Evolutionary conservation across 2,329 filamentous ascomycete genomes (phyloP), one percentile per base, ranked within the genome.

Genomic region (Pseudocercospora fuligena): DNA sequence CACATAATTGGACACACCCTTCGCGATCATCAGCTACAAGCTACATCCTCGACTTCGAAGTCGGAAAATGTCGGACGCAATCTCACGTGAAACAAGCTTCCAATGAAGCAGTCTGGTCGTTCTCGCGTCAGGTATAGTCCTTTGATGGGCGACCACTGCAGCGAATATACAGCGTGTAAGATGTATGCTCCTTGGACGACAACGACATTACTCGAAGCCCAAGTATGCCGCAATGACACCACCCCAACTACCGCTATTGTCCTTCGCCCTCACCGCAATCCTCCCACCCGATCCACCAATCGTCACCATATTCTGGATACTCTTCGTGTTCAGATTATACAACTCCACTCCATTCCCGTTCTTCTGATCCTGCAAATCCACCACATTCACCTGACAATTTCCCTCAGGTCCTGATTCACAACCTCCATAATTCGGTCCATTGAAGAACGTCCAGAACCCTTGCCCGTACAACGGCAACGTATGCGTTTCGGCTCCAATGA

Each of bases 401-500:
- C 78, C 78, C 33, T 76, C 70, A 49, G 76, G 77, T 2, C 73
- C 69, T 2, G 69, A 46, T 1, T 49, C 46, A 47, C 68, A 69
- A 65, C 36, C 61, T 61, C 64, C 71, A 58, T 64, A 64, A 29
- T 66, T 69, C 43, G 33, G 76, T 69, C 67, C 77, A 70, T 72
- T 79, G 69, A 80, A 81, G 66, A 82, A 82, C 4, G 73, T 73
- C 79, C 80, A 82, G 64, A 77, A 76, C 19, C 78, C 78, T 1
- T 74, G 75, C 6, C 79, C 79, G 61, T 81, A 82, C n/a, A 81
- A 62, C 58, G 77, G 76, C 1, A 82, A 60, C 19, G 78, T 72
- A 0, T 74, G 76, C 23, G 79, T 73, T 1, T 76, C 76, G 6
- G 71, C 27, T 19, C 72, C 71, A 14, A 73, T 40, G 25, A 74